Base-by-base conservation (phyloP, 257 asterid species). In the Capsicum baccatum region DNA sequence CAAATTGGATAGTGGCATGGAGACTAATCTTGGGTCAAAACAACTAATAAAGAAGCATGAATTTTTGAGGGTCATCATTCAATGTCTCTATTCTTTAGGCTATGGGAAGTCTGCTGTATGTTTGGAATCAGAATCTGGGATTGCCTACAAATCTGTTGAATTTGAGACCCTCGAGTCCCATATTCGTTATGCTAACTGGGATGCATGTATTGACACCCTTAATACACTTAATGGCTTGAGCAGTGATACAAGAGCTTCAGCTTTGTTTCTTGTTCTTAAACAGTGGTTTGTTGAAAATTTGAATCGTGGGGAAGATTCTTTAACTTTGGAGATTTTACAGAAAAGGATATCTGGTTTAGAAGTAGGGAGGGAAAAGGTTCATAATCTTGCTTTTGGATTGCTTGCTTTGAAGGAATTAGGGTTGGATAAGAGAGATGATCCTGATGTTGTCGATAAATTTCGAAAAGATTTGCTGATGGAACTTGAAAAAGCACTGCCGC, bases 91-190 rank as follows among this genome's bases (percentile, higher is more conserved):
- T 85, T 89, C 97, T 5, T 87, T 96, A 85, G 99, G 99, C 15
- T 96, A 93, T 82, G 83, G 79, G 62, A 89, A 89, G 35, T 87
- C 98, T n/a, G 98, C 97, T 0, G 87, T 89, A 59, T 91, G 91
- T 85, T 89, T 96, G 90, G 98, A 96, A 92, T 86, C 90, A 16
- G 99, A 96, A 87, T 92, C 99, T 57, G 88, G 94, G 80, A 88
- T 96, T 89, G 58, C 85, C 33, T 87, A 86, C 74, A 94, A 91
- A 83, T 92, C 97, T 17, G 79, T 73, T 0, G 94, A 92, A 52
- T 88, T 93, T 12, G 92, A 90, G 69, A 83, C 84, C 11, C 89
- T 96, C 1, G 93, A 94, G 87, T 88, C 93, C 42, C 83, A 84
- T 12, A 84, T 94, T 86, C 84, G 87, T 44, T 86, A 85, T 67